Evolutionary conservation across 2,329 filamentous ascomycete species (phyloP), one percentile per base, ranked within the genome.

Genomic region (Phaeosphaeriaceae sp.): DNA sequence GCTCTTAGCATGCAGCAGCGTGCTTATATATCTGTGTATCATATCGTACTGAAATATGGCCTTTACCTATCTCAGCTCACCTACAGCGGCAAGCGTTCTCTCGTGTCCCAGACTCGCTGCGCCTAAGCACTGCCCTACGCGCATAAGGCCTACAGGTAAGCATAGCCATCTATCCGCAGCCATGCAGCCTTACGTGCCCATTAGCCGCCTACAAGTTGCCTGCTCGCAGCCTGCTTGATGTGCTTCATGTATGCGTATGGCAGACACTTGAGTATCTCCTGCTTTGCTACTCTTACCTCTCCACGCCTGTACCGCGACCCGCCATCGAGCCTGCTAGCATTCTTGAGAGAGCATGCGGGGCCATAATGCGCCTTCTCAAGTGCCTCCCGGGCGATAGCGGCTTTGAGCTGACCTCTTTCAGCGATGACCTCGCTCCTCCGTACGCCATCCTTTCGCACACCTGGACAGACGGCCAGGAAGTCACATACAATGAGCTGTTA

Each of bases 401-500:
- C 38, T 61, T 62, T 37, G 35, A 52, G 34, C 50, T 63, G 34
- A 40, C 50, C n/a, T 49, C 48, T 43, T 52, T 56, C 51, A 48
- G 38, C 33, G 46, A 48, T 32, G 46, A 62, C 32, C 6, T 16
- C 29, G 13, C 32, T 42, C 58, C 56, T 43, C 51, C 53, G 23
- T 60, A 63, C 42, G 52, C 56, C 23, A 61, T 63, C 23, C 58
- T 63, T 20, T 61, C 58, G 26, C 58, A 61, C 43, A 58, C 47
- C 42, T 61, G 54, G 58, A 44, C 40, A 3, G 47, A 55, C 3
- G 48, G 51, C 12, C 46, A 60, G 28, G 58, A 61, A 42, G 54
- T 61, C 30, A 60, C 48, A 18, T 60, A 56, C 23, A 32, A 50
- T 28, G 56, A 61, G 28, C 44, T 60, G 26, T 5, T 58, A 3